These are phyloP conservation scores for Populus hybrid DNA, from an alignment of 441 rosid genomes.

Conservation along the genomic window DNA sequence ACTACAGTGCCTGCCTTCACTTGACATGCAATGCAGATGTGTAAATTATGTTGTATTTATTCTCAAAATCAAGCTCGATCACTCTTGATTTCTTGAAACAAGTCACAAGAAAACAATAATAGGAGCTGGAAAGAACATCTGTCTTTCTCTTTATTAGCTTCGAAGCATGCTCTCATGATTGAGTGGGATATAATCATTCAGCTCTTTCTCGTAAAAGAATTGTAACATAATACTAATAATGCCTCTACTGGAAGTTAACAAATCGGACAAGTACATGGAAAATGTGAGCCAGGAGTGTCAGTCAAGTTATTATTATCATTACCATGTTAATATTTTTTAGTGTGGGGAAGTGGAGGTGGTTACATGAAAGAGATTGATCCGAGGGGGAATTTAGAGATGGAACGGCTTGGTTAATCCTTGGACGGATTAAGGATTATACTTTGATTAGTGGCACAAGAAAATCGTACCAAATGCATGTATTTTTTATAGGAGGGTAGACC, in stretches of 20 bases:
- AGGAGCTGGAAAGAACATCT: slow-evolving; percentile 24
- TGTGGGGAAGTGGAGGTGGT: slow-evolving; percentile 17
- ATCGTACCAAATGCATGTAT: too few species aligned
- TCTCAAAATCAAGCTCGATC: neutral
- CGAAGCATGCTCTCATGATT: slow-evolving; percentile 76
- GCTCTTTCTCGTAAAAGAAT: slow-evolving; percentile 22
- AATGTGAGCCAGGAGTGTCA: slow-evolving; percentile 19
- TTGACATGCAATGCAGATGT: neutral
- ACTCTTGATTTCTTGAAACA: slow-evolving; percentile 12
- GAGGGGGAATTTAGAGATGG: neutral
- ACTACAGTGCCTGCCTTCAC: neutral
- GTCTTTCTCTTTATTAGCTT: slow-evolving; percentile 46
- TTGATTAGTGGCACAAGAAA: neutral
- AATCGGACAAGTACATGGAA: neutral
- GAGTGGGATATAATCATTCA: slow-evolving; percentile 31
- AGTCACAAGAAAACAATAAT: slow-evolving; percentile 24
- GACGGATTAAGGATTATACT: neutral
- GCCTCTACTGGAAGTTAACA: slow-evolving; percentile 1
- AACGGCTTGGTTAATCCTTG: neutral
- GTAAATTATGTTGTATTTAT: neutral
- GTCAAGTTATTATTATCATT: neutral
- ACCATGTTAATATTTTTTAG: neutral
- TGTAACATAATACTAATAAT: neutral
- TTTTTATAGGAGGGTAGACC: neutral
- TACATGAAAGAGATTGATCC: slow-evolving; percentile 10